Evolutionary conservation across 192 early-diverging fungal species (phyloP).

Genomic region (Fimicolochytrium jonesii): DNA sequence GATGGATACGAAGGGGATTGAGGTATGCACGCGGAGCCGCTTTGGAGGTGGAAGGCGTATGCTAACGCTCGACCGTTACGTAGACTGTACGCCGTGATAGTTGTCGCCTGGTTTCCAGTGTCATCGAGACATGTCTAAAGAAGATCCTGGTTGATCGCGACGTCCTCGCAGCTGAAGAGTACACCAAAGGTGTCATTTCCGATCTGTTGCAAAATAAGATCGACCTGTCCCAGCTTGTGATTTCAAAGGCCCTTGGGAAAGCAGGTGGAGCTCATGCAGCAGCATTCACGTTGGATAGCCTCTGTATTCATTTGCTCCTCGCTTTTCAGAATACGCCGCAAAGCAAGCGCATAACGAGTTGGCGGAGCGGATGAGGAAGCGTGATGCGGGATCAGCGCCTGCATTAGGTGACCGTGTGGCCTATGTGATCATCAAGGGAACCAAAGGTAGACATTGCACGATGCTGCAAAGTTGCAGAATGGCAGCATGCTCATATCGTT

Average conservation of each 20-base stretch:
- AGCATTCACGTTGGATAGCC: neutral
- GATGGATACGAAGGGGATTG: conserved; percentile 95
- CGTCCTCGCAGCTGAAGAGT: conserved; percentile 79
- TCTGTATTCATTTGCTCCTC: neutral
- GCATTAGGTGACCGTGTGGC: conserved; percentile 93
- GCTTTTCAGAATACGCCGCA: conserved; percentile 82
- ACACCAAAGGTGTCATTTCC: conserved; percentile 81
- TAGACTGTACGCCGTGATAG: conserved; percentile 95
- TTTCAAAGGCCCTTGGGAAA: conserved; percentile 93
- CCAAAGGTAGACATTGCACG: conserved; percentile 57
- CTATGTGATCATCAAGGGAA: conserved; percentile 89
- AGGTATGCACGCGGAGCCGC: conserved; percentile 59
- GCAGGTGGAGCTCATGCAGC: too few species aligned
- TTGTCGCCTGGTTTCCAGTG: conserved; percentile 84
- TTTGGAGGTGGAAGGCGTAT: neutral
- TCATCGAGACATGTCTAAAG: conserved; percentile 86
- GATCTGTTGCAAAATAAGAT: conserved; percentile 96
- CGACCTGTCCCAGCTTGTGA: conserved; percentile 92
- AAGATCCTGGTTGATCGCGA: conserved; percentile 91
- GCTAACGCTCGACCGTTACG: neutral
- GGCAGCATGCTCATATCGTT: too few species aligned
- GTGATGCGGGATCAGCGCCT: conserved; percentile 94
- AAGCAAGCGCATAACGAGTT: conserved; percentile 96
- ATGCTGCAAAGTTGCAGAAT: neutral
- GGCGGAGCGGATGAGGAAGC: conserved; percentile 92